Conservation (phyloP, 257 asterid genomes). For the Capsicum baccatum region DNA sequence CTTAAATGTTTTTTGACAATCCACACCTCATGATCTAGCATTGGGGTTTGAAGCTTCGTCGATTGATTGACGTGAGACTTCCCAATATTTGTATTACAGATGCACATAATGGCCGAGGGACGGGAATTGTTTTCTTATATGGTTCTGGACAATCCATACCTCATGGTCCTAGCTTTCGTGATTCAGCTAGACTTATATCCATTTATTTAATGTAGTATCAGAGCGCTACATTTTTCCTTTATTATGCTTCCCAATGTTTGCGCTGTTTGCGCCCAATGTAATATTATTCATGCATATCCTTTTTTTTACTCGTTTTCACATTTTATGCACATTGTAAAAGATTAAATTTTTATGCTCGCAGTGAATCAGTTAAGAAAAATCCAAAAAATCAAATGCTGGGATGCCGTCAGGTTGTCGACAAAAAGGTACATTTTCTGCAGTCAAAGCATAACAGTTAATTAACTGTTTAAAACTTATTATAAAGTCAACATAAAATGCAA, state of each 20-base stretch:
- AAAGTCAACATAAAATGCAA: background rate
- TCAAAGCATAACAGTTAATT: background rate
- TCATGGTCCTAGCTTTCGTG: background rate
- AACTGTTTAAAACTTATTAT: background rate
- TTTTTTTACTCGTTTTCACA: background rate
- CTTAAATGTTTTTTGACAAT: background rate
- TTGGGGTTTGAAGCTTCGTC: background rate
- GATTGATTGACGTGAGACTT: background rate
- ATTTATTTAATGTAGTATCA: background rate
- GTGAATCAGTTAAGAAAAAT: slow-evolving; percentile 54
- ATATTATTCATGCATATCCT: background rate
- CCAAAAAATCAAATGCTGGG: slow-evolving; percentile 69
- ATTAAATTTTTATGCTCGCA: slow-evolving; percentile 20
- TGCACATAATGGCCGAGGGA: background rate
- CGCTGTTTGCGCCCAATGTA: background rate
- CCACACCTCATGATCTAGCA: background rate
- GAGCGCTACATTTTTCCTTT: background rate
- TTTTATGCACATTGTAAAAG: background rate
- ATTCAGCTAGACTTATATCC: background rate
- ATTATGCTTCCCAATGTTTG: background rate
- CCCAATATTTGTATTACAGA: background rate
- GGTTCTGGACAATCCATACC: background rate
- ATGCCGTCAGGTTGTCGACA: slow-evolving; percentile 60
- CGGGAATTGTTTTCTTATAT: background rate
- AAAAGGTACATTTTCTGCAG: slow-evolving; percentile 55